Conservation (phyloP, 2,329 filamentous ascomycete species). For the Penicillium sp. region DNA sequence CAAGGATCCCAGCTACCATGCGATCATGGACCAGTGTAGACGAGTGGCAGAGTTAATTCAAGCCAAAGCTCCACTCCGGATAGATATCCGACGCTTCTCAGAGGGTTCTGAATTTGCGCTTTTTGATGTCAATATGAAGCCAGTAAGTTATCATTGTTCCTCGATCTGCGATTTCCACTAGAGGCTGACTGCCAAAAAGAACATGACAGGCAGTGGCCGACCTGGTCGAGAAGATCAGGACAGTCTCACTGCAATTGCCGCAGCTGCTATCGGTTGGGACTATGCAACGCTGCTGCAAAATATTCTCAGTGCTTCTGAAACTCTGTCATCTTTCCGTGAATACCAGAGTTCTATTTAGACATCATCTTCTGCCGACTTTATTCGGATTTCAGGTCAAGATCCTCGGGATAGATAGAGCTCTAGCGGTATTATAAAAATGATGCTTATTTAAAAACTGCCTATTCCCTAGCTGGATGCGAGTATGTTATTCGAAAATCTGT, state of each 20-base stretch:
- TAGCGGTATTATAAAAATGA: too few relatives aligned
- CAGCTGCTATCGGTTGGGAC: conserved; percentile 41
- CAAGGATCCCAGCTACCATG: conserved; percentile 28
- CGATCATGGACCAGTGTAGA: conserved; percentile 38
- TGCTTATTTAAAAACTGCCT: too few relatives aligned
- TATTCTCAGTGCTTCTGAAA: conserved; percentile 29
- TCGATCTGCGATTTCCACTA: neutral
- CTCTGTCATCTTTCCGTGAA: conserved; percentile 13
- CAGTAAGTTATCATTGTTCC: conserved; percentile 29
- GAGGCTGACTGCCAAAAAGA: conserved; percentile 24
- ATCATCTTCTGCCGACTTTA: too few relatives aligned
- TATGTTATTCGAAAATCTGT: too few relatives aligned
- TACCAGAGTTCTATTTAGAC: neutral
- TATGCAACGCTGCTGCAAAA: conserved; percentile 36
- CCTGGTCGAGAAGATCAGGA: conserved; percentile 48
- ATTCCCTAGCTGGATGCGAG: too few relatives aligned
- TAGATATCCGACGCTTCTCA: conserved; percentile 41
- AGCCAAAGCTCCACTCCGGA: conserved; percentile 9
- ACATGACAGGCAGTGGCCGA: conserved; percentile 48
- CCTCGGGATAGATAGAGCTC: too few relatives aligned
- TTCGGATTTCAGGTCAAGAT: too few relatives aligned
- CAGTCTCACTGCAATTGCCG: conserved; percentile 45
- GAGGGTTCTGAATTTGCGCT: conserved; percentile 39
- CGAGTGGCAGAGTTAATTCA: conserved; percentile 19
- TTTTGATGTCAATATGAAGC: conserved; percentile 54